Evolutionary conservation across 805 yeast genomes (phyloP).

Genomic region (Yamadazyma philogaea): DNA sequence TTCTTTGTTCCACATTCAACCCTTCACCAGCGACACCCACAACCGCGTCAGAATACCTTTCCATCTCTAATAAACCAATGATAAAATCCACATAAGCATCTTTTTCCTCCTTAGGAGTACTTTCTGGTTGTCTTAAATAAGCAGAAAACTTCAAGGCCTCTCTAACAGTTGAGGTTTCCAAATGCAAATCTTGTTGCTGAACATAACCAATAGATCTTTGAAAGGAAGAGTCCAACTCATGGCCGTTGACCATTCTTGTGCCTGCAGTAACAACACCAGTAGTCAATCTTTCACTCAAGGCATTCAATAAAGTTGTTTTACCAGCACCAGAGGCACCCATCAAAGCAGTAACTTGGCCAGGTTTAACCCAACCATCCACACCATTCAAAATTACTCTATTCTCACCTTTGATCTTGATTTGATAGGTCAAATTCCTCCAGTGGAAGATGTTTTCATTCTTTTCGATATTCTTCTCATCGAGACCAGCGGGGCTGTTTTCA

Average conservation of each 20-base stretch:
- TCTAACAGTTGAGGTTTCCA: slow-evolving; percentile 68
- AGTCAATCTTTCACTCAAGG: slow-evolving; percentile 68
- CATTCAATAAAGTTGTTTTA: slow-evolving; percentile 72
- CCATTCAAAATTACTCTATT: slow-evolving; percentile 40
- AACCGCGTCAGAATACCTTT: slow-evolving; percentile 66
- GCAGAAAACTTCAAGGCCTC: slow-evolving; percentile 75
- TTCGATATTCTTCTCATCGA: slow-evolving; percentile 2
- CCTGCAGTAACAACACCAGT: slow-evolving; percentile 74
- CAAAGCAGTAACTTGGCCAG: slow-evolving; percentile 76
- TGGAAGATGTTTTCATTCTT: slow-evolving; percentile 27
- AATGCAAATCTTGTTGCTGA: slow-evolving; percentile 77
- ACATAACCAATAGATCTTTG: slow-evolving; percentile 78
- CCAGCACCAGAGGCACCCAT: slow-evolving; percentile 92
- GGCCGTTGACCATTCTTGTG: slow-evolving; percentile 61
- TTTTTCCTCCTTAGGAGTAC: slow-evolving; percentile 56
- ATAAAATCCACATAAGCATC: slow-evolving; percentile 66
- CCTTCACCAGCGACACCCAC: slow-evolving; percentile 76
- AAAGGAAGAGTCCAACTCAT: slow-evolving; percentile 60
- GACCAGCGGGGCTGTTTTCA: slow-evolving; percentile 2
- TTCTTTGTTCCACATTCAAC: slow-evolving; percentile 40
- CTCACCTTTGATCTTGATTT: slow-evolving; percentile 37
- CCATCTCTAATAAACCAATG: slow-evolving; percentile 66
- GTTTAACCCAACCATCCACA: slow-evolving; percentile 67
- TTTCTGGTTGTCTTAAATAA: slow-evolving; percentile 61
- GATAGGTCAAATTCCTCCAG: slow-evolving; percentile 38